Evolutionary conservation across 2,329 filamentous ascomycete genomes (phyloP).

Genomic region (Aspergillus luchuensis): DNA sequence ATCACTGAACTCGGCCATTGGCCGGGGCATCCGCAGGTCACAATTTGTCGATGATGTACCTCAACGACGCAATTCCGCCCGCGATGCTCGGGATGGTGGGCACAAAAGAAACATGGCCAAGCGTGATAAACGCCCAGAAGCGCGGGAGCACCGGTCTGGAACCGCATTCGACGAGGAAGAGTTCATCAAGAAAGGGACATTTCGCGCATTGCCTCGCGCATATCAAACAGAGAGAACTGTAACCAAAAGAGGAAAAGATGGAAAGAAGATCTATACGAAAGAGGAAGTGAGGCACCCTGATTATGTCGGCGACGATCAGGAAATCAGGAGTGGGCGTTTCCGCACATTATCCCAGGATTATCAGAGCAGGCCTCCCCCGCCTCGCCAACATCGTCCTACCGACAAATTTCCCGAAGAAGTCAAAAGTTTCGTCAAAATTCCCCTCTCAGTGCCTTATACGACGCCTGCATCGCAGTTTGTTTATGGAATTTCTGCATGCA

Average conservation of each 20-base stretch:
- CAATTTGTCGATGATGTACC: slow-evolving; percentile 9
- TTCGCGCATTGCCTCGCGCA: slow-evolving; percentile 28
- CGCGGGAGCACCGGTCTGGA: background rate
- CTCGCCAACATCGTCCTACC: background rate
- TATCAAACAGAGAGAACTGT: slow-evolving; percentile 15
- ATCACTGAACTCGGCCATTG: slow-evolving; percentile 69
- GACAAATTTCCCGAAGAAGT: slow-evolving; percentile 35
- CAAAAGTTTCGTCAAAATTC: slow-evolving; percentile 39
- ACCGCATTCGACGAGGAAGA: slow-evolving; percentile 32
- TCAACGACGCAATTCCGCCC: background rate
- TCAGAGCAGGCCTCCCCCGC: background rate
- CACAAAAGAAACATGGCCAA: background rate
- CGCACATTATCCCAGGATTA: background rate
- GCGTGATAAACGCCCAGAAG: background rate
- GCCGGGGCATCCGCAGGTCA: slow-evolving; percentile 62
- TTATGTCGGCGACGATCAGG: no score
- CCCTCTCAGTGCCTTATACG: slow-evolving; percentile 64
- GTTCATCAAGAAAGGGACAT: slow-evolving; percentile 35
- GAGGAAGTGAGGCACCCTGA: background rate
- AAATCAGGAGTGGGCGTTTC: background rate
- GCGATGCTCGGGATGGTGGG: background rate
- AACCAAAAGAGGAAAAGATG: no score
- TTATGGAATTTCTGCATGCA: slow-evolving; percentile 79
- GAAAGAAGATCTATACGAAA: no score
- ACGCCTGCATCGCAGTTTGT: slow-evolving; percentile 90